Base-by-base conservation (phyloP, 2,329 filamentous ascomycete genomes). In the Colletotrichum plurivorum region DNA sequence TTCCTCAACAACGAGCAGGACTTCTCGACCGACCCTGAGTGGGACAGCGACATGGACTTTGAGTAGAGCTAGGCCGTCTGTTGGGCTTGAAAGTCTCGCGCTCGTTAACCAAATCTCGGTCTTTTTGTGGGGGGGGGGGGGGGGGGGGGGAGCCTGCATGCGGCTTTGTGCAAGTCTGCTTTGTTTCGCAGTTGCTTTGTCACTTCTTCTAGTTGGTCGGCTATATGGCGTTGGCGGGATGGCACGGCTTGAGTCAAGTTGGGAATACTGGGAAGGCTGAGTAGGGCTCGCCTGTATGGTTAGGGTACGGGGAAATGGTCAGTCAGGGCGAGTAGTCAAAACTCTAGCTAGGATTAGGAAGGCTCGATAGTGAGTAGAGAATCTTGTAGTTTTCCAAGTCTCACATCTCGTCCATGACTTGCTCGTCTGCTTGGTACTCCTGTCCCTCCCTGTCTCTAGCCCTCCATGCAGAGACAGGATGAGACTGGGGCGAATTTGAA, bases 1-100 rank as follows among this genome's bases (percentile, higher is more conserved):
- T 95, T 95, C 73, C 78, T 93, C 15, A 79, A 92, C 79, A 78
- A 77, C 2, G 80, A 83, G 3, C 84, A 84, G 4, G 85, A 88
- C 65, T 86, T 88, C 43, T 85, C 88, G 45, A 83, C 82, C 3
- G 87, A 88, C 79, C 86, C 83, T 1, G 87, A 89, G 36, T 88
- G 86, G 88, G 84, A 89, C 57, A 88, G 87, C 5, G 87, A 88
- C 56, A 80, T 84, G 43, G 84, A 87, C 53, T 85, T 87, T 67
- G 84, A 85, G 39, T 84, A 81, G 39, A 75, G 77, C 48, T 62
- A 51, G 53, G 10, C 27, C 41, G 16, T 45, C 10, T 48, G 8
- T 48, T 20, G 5, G 41, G 41, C 41, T 43, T 15, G 41, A 15
- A 13, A 22, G 20, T 43, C 13, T 43, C 15, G 15, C 41, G 13